Evolutionary conservation across 768 basidiomycete species (phyloP).

Genomic region (Calvatia gigantea): DNA sequence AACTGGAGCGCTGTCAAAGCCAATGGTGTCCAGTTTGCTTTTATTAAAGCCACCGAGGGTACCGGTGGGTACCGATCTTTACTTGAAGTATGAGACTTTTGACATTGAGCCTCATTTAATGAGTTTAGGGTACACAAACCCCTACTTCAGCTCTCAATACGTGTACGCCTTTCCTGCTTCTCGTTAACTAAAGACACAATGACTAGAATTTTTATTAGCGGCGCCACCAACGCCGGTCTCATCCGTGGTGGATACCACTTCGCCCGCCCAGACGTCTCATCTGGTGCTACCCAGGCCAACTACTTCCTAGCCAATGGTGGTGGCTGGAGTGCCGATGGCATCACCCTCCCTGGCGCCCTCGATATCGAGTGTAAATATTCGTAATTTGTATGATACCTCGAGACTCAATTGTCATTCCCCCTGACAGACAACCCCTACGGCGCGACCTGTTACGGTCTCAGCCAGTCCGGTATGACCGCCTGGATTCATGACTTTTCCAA

Average conservation of each 20-base stretch:
- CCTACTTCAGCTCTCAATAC: not conserved
- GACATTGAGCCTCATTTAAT: too few species aligned
- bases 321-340: slow-evolving; percentile 52
- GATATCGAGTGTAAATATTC: slow-evolving; percentile 56
- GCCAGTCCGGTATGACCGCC: slow-evolving; percentile 51
- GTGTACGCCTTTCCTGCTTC: not conserved
- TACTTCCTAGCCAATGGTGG: slow-evolving; percentile 60
- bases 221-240: slow-evolving; percentile 51
- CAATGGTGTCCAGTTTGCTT: slow-evolving; percentile 53
- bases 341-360: slow-evolving; percentile 60
- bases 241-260: slow-evolving; percentile 66
- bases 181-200: not conserved
- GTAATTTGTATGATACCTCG: not conserved
- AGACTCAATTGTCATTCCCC: slow-evolving; percentile 35
- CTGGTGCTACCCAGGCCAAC: slow-evolving; percentile 54
- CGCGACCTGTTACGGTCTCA: slow-evolving; percentile 53
- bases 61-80: slow-evolving; percentile 32
- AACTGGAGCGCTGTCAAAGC: slow-evolving; percentile 50
- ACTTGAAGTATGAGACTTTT: not conserved
- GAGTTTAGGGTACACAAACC: not conserved
- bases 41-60: slow-evolving; percentile 68
- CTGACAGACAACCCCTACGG: slow-evolving; percentile 48
- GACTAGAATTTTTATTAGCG: slow-evolving; percentile 35
- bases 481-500: slow-evolving; percentile 63
- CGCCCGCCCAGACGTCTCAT: slow-evolving; percentile 28